phyloP scores from a whole-genome alignment of 805 yeast species.

The Candida palmyrensis region DNA sequence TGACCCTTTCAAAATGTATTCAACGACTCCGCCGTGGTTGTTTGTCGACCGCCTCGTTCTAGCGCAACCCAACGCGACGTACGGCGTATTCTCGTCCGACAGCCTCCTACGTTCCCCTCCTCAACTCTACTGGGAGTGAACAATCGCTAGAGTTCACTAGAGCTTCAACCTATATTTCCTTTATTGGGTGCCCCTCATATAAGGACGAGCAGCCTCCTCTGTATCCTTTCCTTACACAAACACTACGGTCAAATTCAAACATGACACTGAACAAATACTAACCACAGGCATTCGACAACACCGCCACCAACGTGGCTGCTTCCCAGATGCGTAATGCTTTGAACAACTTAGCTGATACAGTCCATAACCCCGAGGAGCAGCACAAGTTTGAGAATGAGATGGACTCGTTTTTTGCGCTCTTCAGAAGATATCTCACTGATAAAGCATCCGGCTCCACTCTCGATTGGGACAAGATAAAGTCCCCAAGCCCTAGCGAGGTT shows the following conservation, averaged over 20 bases:
- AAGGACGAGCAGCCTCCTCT: no score
- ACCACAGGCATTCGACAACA: constrained; percentile 80
- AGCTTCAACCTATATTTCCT: no score
- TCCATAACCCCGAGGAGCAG: constrained; percentile 45
- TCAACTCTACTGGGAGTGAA: no score
- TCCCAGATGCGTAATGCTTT: constrained; percentile 96
- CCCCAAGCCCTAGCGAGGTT: constrained; percentile 87
- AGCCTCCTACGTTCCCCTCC: no score
- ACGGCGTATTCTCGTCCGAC: no score
- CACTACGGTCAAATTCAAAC: constrained; percentile 2
- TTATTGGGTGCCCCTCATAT: no score
- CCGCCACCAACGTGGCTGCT: constrained; percentile 92
- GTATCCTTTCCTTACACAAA: no score
- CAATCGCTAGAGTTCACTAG: no score
- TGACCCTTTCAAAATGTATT: no score
- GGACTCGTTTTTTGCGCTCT: constrained; percentile 91
- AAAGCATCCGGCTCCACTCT: constrained; percentile 80
- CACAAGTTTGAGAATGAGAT: constrained; percentile 77
- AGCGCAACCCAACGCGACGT: no score
- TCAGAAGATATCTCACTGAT: constrained; percentile 86
- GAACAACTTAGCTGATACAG: constrained; percentile 84
- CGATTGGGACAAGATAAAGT: constrained; percentile 94
- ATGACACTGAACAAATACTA: constrained; percentile 13
- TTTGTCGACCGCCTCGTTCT: no score
- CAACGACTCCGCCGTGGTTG: no score